These are phyloP conservation scores for Rhodomyrtus psidioides DNA, from an alignment of 441 rosid species.

Conservation along the genomic window DNA sequence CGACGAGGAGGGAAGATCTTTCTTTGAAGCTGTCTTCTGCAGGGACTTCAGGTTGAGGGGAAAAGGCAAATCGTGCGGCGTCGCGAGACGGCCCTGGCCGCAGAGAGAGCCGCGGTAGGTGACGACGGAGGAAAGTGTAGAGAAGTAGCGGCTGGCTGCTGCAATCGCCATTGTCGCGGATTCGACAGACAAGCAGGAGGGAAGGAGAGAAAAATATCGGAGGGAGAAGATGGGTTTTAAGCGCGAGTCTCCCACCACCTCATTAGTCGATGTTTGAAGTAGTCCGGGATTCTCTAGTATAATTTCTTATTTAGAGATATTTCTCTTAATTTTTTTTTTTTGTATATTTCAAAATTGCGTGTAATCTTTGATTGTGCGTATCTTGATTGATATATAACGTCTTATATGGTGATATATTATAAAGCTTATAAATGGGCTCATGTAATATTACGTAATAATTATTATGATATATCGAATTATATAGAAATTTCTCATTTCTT, in stretches of 20 bases:
- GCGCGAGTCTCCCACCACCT: neutral
- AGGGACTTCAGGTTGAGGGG: conserved; percentile 14
- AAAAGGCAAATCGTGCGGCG: conserved; percentile 17
- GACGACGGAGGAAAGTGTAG: conserved; percentile 30
- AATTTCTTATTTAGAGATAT: no score
- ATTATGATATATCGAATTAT: no score
- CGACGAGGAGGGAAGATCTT: neutral
- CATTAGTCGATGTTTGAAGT: neutral
- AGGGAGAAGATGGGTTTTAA: neutral
- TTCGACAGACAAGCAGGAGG: neutral
- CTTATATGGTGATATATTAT: no score
- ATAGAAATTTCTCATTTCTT: no score
- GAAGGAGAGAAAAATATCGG: neutral
- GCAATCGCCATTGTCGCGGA: conserved; percentile 32
- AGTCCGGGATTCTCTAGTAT: no score
- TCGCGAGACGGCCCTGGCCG: conserved; percentile 21
- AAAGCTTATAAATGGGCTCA: no score
- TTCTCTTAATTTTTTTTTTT: no score
- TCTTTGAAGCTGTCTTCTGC: conserved; percentile 7
- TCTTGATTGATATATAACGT: no score
- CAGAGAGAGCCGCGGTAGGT: conserved; percentile 25
- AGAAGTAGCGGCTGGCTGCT: conserved; percentile 49
- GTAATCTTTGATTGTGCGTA: no score
- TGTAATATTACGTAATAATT: no score
- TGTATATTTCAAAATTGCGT: no score